Evolutionary conservation across 2,329 filamentous ascomycete genomes (phyloP), one percentile per base, ranked within the genome.

Genomic region (Anisogramma anomala): DNA sequence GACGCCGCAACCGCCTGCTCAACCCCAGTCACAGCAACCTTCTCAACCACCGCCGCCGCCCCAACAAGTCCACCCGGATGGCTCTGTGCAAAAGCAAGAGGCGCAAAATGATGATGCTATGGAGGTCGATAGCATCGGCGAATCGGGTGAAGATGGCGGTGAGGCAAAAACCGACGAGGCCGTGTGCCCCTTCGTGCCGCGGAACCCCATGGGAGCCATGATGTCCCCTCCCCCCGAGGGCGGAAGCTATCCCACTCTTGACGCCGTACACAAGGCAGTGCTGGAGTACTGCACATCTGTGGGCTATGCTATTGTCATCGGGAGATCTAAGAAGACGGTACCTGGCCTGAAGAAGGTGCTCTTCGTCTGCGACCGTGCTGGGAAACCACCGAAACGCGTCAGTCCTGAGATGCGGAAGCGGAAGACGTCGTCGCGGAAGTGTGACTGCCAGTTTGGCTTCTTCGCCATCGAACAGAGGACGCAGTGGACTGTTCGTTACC

Each of bases 361-460:
- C 9, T 76, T 81, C 47, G 77, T 80, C 14, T 81, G 77, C 52
- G 77, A 81, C 52, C 68, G 76, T 41, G 76, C 76, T 3, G 77
- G 77, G 31, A 77, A 77, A 50, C 74, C 74, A 2, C 74, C 74
- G 3, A 72, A 65, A 41, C 68, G 73, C 5, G 74, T 77, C n/a
- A 78, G 65, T 48, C 72, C 76, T 1, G 77, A 80, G 57, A 69
- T 72, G 47, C 70, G 77, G 42, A 80, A 80, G 57, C 68, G 74
- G 17, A 77, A 77, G 53, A 81, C 77, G 1, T 79, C 77, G 7
- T 80, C 76, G n/a, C 67, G 77, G 33, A 81, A 81, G 52, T 80
- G 77, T 51, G 76, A 79, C 50, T 81, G 77, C 48, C 74, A 74
- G 22, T 81, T 81, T 55, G 77, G 77, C n/a, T 79, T 81, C 56